Conservation (phyloP, 768 basidiomycete species). For the Amanita inopinata region DNA sequence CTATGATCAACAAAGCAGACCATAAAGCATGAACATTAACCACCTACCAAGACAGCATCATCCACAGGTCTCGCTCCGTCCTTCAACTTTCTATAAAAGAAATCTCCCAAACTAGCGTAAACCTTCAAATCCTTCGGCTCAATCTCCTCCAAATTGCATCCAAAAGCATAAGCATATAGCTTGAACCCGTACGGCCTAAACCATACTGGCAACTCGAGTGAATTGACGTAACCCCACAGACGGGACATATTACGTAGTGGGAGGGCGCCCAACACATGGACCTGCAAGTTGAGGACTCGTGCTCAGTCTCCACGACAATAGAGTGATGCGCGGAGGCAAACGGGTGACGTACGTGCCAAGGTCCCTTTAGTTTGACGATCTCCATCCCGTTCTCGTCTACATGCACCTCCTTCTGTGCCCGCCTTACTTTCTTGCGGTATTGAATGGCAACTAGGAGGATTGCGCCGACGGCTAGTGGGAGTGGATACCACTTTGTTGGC, state of each 20-base stretch:
- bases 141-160: slow-evolving; percentile 89
- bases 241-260: slow-evolving; percentile 94
- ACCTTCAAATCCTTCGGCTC: slow-evolving; percentile 66
- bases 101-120: slow-evolving; percentile 86
- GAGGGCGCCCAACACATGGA: slow-evolving; percentile 93
- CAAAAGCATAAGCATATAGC: slow-evolving; percentile 81
- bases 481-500: slow-evolving; percentile 91
- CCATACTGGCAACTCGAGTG: slow-evolving; percentile 89
- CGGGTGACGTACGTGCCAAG: slow-evolving; percentile 70
- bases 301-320: background rate
- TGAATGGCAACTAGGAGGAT: slow-evolving; percentile 75
- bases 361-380: slow-evolving; percentile 73
- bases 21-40: background rate
- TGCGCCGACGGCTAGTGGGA: slow-evolving; percentile 85
- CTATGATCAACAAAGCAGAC: background rate
- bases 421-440: slow-evolving; percentile 50
- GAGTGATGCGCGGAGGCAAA: background rate
- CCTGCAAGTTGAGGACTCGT: slow-evolving; percentile 37
- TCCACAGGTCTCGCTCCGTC: slow-evolving; percentile 76
- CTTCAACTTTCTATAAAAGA: slow-evolving; percentile 88
- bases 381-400: slow-evolving; percentile 81
- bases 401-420: slow-evolving; percentile 52
- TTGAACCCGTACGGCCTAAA: slow-evolving; percentile 85
- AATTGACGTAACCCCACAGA: slow-evolving; percentile 94
- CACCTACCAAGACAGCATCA: slow-evolving; percentile 56